Evolutionary conservation across 2,329 filamentous ascomycete species (phyloP), one percentile per base, ranked within the genome.

Genomic region (Ceratocystis lukuohia): DNA sequence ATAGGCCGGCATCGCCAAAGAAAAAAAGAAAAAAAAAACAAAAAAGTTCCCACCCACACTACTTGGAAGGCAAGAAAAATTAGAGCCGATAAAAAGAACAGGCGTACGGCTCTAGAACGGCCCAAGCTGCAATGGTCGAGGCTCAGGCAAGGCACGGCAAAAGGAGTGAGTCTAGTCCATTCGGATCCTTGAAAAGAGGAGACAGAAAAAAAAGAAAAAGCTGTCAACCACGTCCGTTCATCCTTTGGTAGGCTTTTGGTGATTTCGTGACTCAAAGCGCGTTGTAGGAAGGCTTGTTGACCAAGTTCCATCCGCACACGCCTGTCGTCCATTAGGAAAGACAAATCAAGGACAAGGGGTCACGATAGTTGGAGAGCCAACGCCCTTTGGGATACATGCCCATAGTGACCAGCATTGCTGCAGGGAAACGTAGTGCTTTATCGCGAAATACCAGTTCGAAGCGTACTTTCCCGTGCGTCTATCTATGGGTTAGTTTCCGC

Each of bases 41-140:
- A 56, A 59, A 59, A 59, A 59, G 53, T 37, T 59, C 53, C 53
- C 53, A 33, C 53, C 22, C 12, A 33, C 53, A 33, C 53, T 10
- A 53, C 20, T 53, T 25, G 8, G 20, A 53, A 12, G 20, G 48
- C 7, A 33, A 59, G 28, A 59, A 57, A 50, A 30, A 59, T 33
- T 59, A 59, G 53, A 59, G 53, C 53, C 53, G 53, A 59, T 59
- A 59, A 59, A 59, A 30, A 59, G 12, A 59, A 59, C 28, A 59
- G 28, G 53, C 53, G 53, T 59, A 59, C 53, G 53, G 53, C 28
- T 33, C 53, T 17, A 59, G 53, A 59, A 59, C 53, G 53, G 53
- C 53, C 53, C 53, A 22, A 59, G 53, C 53, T 59, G 53, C 53
- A 30, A 59, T 59, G 53, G 53, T 59, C 53, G 53, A 59, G 28